Evolutionary conservation across 139 green algal genomes (phyloP).

Genomic region (Asterochloris sp.): DNA sequence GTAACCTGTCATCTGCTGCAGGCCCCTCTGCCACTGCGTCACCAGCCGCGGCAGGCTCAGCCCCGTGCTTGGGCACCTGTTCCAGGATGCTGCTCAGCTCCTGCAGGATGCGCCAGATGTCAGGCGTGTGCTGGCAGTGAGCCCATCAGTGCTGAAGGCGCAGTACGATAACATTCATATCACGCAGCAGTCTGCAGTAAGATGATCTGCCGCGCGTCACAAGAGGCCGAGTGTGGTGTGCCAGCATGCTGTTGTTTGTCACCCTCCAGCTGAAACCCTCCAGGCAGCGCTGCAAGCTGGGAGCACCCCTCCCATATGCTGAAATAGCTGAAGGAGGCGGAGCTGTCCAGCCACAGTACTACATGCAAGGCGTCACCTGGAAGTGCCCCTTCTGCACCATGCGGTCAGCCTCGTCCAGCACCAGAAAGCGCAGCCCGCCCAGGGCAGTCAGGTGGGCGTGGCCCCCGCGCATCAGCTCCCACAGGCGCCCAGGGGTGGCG

Average conservation of each 20-base stretch:
- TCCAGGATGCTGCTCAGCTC: slow-evolving; percentile 87
- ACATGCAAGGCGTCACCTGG: slow-evolving; percentile 15
- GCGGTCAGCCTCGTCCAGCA: slow-evolving; percentile 94
- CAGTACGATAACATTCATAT: too few relatives aligned
- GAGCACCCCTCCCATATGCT: too few relatives aligned
- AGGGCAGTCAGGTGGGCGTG: slow-evolving; percentile 65
- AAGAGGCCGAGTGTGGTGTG: too few relatives aligned
- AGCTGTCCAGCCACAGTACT: too few relatives aligned
- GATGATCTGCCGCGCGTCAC: too few relatives aligned
- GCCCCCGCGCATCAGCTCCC: slow-evolving; percentile 88
- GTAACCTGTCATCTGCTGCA: slow-evolving; percentile 2
- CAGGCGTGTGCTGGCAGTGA: too few relatives aligned
- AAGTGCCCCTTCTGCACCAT: slow-evolving; percentile 88
- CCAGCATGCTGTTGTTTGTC: too few relatives aligned
- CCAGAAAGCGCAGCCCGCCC: slow-evolving; percentile 72
- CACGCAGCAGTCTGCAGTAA: too few relatives aligned
- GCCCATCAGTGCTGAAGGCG: too few relatives aligned
- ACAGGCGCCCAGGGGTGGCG: slow-evolving; percentile 92
- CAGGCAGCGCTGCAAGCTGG: too few relatives aligned
- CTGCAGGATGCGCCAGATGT: background rate
- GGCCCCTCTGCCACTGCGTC: background rate
- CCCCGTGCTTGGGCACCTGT: slow-evolving; percentile 1
- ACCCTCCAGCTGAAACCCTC: too few relatives aligned
- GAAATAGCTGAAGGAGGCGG: too few relatives aligned
- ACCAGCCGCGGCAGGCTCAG: background rate